Conservation (phyloP, 805 yeast species). For the Danielozyma ontarioensis region DNA sequence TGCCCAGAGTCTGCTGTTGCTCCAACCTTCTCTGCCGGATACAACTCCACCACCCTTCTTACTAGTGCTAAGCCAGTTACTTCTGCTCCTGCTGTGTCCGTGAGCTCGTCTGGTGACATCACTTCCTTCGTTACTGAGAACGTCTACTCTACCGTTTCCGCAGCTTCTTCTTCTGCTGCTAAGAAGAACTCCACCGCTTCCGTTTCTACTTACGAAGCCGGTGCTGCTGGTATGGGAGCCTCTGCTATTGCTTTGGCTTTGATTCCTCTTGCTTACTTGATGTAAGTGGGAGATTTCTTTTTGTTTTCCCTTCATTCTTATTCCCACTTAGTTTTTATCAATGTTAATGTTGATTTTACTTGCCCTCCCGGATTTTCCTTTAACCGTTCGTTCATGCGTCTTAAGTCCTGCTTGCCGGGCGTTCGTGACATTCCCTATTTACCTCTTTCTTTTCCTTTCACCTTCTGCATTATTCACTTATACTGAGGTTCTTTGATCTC, state of each 20-base stretch:
- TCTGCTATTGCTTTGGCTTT: constrained; percentile 25
- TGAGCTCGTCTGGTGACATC: constrained; percentile 3
- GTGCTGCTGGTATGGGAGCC: constrained; percentile 15
- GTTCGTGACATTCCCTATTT: too few species aligned
- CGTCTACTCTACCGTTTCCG: constrained; percentile 3
- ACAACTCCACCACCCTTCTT: background rate
- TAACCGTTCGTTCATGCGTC: too few species aligned
- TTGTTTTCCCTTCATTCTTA: too few species aligned
- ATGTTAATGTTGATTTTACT: too few species aligned
- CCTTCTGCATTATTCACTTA: too few species aligned
- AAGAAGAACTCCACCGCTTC: constrained; percentile 5
- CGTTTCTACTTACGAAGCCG: constrained; percentile 9
- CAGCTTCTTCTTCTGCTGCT: constrained; percentile 1
- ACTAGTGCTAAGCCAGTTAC: constrained; percentile 2
- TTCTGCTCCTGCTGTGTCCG: background rate
- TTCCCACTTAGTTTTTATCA: too few species aligned
- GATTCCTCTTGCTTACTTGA: constrained; percentile 31
- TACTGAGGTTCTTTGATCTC: too few species aligned
- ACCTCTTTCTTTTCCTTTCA: too few species aligned
- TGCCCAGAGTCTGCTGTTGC: background rate
- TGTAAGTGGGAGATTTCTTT: constrained; percentile 15
- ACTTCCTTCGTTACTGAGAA: background rate
- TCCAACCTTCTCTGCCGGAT: constrained; percentile 1
- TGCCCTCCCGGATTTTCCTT: too few species aligned
- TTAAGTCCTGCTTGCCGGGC: too few species aligned